Base-by-base conservation (phyloP, 306 rosid genomes). In the Betula pendula region DNA sequence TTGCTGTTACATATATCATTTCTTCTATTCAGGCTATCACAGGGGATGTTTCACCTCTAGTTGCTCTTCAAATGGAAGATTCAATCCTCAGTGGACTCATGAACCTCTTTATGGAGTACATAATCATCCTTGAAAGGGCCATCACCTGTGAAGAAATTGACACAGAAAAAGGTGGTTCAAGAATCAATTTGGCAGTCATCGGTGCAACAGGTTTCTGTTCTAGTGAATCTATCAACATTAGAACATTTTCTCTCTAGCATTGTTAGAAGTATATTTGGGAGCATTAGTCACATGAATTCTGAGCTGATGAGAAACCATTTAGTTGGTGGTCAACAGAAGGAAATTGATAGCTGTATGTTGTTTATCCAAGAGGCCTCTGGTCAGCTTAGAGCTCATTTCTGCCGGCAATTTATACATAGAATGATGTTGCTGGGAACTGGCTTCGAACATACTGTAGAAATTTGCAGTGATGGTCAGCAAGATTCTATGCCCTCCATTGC, bases 211-310 rank as follows among this genome's bases (percentile, higher is more conserved):
- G 82, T 90, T 78, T 87, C 97, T 40, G 31, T 92, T 80, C 81
- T 92, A 85, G 91, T 86, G 81, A 92, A 88, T 79, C 31, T 85
- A 35, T 87, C 92, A 80, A 79, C 90, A 4, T 14, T 88, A 19
- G 75, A 72, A 72, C 82, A 81, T 45, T 75, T 85, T 74, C 81
- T 88, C 50, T 77, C 84, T 45, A 76, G 38, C 77, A 78, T 83
- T 76, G 79, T 83, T 31, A 62, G 78, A 70, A 65, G 71, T 71
- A 78, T 89, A 66, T 79, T 82, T 40, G 80, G 75, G 59, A 77
- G 60, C 71, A 44, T 20, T 12, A 67, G 19, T 70, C 77, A 47
- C n/a, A 56, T 25, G 33, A 80, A 80, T 62, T 75, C 83, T 16
- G 80, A 82, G 38, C 68, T 31, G 50, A 43, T 20, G 22, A 81